phyloP scores from a whole-genome alignment of 768 basidiomycete species.

The Cubamyces lactineus region DNA sequence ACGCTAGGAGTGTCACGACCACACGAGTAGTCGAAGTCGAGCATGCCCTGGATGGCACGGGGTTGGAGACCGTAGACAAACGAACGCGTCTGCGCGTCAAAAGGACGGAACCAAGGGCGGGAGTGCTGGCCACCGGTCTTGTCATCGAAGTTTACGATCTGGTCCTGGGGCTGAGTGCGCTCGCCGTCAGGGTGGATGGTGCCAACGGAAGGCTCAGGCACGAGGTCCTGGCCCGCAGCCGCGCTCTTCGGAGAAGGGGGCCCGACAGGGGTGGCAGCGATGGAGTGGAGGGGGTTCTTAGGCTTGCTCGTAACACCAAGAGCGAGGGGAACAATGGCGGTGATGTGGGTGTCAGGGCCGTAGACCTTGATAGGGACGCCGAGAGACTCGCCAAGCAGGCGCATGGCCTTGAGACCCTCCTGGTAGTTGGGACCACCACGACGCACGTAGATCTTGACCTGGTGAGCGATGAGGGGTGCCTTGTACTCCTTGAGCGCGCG shows the following conservation, averaged over 20 bases:
- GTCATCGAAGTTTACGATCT: constrained; percentile 86
- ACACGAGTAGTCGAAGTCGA: constrained; percentile 99
- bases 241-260: constrained; percentile 45
- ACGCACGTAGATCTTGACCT: constrained; percentile 95
- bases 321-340: constrained; percentile 98
- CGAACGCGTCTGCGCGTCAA: constrained; percentile 91
- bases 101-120: constrained; percentile 87
- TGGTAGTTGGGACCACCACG: constrained; percentile 99
- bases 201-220: constrained; percentile 53
- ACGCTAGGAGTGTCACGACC: constrained; percentile 89
- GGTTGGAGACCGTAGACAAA: constrained; percentile 99
- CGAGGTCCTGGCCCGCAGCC: constrained; percentile 38
- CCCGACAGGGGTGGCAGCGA: constrained; percentile 52
- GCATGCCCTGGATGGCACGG: constrained; percentile 97
- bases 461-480: constrained; percentile 76
- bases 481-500: constrained; percentile 94
- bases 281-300: constrained; percentile 38
- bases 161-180: constrained; percentile 83
- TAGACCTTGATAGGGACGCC: constrained; percentile 97
- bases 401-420: constrained; percentile 98
- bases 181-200: constrained; percentile 76
- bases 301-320: constrained; percentile 76
- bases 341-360: constrained; percentile 98
- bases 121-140: constrained; percentile 41
- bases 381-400: constrained; percentile 93